Base-by-base conservation (phyloP, 1,284 basidiomycete species). In the Chondrostereum purpureum region DNA sequence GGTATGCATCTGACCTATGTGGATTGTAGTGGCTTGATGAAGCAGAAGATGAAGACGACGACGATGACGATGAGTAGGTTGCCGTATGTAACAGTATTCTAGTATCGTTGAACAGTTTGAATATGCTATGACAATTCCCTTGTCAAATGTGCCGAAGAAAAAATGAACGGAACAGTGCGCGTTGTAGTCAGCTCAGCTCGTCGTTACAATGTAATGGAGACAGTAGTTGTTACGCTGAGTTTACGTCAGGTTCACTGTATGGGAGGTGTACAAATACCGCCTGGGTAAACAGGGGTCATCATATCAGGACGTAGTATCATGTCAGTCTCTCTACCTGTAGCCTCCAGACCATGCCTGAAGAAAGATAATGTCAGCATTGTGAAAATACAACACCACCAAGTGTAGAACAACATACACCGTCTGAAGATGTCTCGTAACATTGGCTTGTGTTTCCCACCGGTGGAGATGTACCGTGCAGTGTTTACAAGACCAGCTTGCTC, bases 41-140 rank as follows among this genome's bases (percentile, higher is more conserved):
- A 55, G 77, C 77, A 4, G 76, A 77, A 24, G 72, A 73, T 47
- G 72, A 73, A 39, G 75, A 78, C 16, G 71, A 73, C n/a, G 72
- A 74, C 33, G 67, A 70, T 4, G 57, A 63, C n/a, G 56, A 56
- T 16, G 50, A 54, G 20, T 47, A 39, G 41, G n/a, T n/a, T n/a
- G n/a, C n/a, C n/a, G n/a, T 50, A n/a, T 36, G 14, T 18, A 5
- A 8, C 19, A 16, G 8, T 5, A 16, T 5, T 18, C 19, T 5
- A 16, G 14, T 36, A 18, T 36, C 14, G 8, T 5, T 4, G 19
- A 8, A 36, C 35, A n/a, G 14, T n/a, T 36, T 16, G 14, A 8
- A 4, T 5, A 16, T 36, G 5, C 8, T 16, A 36, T 5, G 35
- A n/a, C 10, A n/a, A n/a, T n/a, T n/a, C n/a, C n/a, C n/a, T n/a